A percentile compares a stretch with the other conserved stretches of the same genome.
phyloP scores from a whole-genome alignment of 805 yeast genomes.

The Pichia eremophila region DNA sequence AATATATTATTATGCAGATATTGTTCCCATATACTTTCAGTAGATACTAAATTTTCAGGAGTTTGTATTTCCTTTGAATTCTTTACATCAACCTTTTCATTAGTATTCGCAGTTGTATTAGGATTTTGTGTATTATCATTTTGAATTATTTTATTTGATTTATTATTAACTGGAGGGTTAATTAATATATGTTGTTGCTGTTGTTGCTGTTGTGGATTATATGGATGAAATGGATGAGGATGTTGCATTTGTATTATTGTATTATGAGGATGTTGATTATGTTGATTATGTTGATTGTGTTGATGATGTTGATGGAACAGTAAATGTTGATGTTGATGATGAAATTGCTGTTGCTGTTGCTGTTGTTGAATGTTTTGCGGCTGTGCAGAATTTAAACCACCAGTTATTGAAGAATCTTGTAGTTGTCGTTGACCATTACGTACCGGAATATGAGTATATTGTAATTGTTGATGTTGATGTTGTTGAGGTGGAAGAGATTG shows the following conservation, averaged over 20 bases:
- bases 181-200: no score
- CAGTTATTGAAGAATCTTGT: no score
- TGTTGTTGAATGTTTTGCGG: constrained; percentile 2
- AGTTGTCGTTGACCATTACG: no score
- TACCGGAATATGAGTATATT: no score
- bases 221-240: not conserved
- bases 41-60: not conserved
- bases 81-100: no score
- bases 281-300: not conserved
- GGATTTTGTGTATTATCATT: no score
- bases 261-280: not conserved
- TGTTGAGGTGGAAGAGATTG: no score
- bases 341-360: constrained; percentile 12
- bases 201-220: no score
- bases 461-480: no score
- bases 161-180: no score
- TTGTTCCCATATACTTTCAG: not conserved
- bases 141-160: no score
- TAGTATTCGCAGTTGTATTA: no score
- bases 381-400: not conserved
- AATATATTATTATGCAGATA: not conserved
- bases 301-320: not conserved
- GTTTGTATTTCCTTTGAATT: not conserved
- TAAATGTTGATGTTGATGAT: constrained; percentile 7
- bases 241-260: not conserved